Conservation (phyloP, 1,139 yeast species). For the Pneumocystis wakefieldiae region DNA sequence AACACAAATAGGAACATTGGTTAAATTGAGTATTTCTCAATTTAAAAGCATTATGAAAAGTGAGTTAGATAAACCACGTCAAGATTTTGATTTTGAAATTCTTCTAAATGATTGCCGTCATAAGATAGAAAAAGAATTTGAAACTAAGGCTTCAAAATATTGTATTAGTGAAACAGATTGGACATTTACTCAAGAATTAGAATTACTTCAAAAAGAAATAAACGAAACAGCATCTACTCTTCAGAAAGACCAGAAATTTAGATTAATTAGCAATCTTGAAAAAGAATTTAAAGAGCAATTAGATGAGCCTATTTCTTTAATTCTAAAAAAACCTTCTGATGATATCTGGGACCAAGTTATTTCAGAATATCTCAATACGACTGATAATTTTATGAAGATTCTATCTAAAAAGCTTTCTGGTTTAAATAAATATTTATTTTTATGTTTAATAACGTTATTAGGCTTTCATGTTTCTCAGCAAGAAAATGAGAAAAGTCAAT, state of each 20-base stretch:
- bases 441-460: conserved; percentile 17
- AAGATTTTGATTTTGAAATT: conserved; percentile 2
- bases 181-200: conserved; percentile 21
- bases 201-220: conserved; percentile 21
- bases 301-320: conserved; percentile 12
- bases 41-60: conserved; percentile 19
- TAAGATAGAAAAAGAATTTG: conserved; percentile 16
- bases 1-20: conserved; percentile 27
- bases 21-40: conserved; percentile 20
- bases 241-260: conserved; percentile 32
- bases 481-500: conserved; percentile 31
- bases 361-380: conserved; percentile 28
- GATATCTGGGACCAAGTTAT: conserved; percentile 51
- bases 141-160: conserved; percentile 18
- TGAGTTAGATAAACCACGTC: conserved; percentile 13
- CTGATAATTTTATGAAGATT: neutral
- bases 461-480: conserved; percentile 37
- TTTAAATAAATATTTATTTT: conserved; percentile 14
- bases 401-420: neutral
- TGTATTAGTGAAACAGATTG: conserved; percentile 19
- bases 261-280: conserved; percentile 23
- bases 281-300: conserved; percentile 19
- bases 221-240: conserved; percentile 26
- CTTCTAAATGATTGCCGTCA: neutral
- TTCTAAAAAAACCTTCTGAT: conserved; percentile 30